Base-by-base conservation (phyloP, 116 monocot species). In the Zostera marina region DNA sequence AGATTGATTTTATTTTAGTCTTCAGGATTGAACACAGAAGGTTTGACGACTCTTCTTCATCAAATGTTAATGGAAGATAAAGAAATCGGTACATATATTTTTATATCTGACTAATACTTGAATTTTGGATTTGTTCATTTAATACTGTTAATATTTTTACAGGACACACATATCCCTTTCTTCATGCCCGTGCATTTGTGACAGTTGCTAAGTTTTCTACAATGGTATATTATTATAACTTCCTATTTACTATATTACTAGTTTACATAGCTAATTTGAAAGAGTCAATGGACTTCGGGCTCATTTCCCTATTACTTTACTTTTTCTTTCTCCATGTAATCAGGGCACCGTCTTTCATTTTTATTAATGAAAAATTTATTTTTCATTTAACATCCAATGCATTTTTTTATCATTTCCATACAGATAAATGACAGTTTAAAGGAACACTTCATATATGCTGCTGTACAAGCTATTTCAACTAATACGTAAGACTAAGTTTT, bases 91-190 rank as follows among this genome's bases (percentile, higher is more conserved):
- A 22, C 5, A 14, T 4, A 1, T 11, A 41, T 0, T 1, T 24
- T 60, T 19, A 21, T 22, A 19, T 61, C n/a, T 25, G 17, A 21
- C 32, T 5, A 26, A 12, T 12, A 51, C 23, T 9, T 19, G 7
- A 13, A 21, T 12, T 42, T 58, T 8, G 7, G 39, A 7, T 42
- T 42, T 16, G 32, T 58, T 9, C 10, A 2, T 22, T 62, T 32
- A 40, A 17, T 15, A 59, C 44, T 51, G 39, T 49, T 40, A 56
- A 24, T 64, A 1, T 46, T 55, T 7, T 41, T 10, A 39, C 73
- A 92, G 92, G 78, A 25, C 63, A 79, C 63, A 69, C 80, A 60
- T 83, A 68, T 61, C 91, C 98, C 48, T 99, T 99, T 70, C 77
- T 99, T 51, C 77, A 83, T 77, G 86, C 91, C 32, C 91, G 98